A percentile compares a stretch with the other conserved stretches of the same genome.
Evolutionary conservation across 768 basidiomycete species (phyloP).

Genomic region (Boletus speciosus): DNA sequence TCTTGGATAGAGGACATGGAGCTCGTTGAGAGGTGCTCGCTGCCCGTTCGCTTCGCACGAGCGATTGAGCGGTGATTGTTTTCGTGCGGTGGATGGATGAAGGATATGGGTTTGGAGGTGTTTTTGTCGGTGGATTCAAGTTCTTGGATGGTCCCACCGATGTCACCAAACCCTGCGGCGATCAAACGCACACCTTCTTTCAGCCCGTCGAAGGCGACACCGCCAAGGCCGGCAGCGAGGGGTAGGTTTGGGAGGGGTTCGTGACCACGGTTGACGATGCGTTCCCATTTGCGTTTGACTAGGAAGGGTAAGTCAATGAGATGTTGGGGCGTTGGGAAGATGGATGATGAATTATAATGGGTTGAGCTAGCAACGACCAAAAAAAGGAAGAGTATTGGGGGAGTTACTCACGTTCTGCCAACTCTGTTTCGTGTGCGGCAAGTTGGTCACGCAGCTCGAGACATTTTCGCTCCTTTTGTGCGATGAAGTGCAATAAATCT

Average conservation of each 20-base stretch:
- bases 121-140: not conserved
- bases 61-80: constrained; percentile 23
- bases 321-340: not conserved
- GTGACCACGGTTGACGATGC: constrained; percentile 61
- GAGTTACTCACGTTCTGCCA: constrained; percentile 50
- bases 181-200: constrained; percentile 64
- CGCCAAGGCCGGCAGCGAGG: constrained; percentile 9
- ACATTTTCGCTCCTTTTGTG: constrained; percentile 82
- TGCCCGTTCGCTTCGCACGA: constrained; percentile 20
- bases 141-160: constrained; percentile 22
- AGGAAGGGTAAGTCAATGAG: not conserved
- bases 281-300: constrained; percentile 86
- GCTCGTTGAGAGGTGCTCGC: constrained; percentile 41
- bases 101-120: not conserved
- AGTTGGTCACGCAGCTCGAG: constrained; percentile 78
- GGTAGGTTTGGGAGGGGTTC: constrained; percentile 6
- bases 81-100: constrained; percentile 6
- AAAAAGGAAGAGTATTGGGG: too few relatives aligned
- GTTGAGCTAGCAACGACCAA: not conserved
- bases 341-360: too few relatives aligned
- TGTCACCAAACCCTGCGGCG: constrained; percentile 41
- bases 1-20: constrained; percentile 46
- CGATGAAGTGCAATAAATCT: constrained; percentile 78
- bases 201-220: constrained; percentile 49
- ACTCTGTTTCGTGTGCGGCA: constrained; percentile 65